Percentiles rank a stretch among this genome's conserved stretches.
Evolutionary conservation across 495 filamentous ascomycete genomes (phyloP).

Genomic region (Pseudoneurospora amorphoporcata): DNA sequence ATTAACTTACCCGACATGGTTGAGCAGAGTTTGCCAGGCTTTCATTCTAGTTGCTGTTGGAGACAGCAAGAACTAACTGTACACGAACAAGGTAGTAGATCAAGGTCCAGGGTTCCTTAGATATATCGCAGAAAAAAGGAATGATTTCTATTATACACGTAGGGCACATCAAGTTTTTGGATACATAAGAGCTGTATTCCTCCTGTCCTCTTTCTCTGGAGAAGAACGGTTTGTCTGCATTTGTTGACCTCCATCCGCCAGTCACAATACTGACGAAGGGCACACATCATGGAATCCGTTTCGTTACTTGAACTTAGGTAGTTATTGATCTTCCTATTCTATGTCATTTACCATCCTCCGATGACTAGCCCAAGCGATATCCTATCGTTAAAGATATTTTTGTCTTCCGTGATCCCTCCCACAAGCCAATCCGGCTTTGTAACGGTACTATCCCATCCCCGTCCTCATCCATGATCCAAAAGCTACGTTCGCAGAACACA

Average conservation of each 20-base stretch:
- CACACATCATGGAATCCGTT: neutral
- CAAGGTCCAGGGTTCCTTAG: neutral
- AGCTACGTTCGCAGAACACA: neutral
- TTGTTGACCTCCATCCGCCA: too few relatives aligned
- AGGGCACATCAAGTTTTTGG: neutral
- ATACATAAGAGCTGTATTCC: neutral
- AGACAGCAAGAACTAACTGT: neutral
- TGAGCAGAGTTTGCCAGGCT: neutral
- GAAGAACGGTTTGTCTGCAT: too few relatives aligned
- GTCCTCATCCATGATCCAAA: neutral
- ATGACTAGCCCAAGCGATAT: neutral
- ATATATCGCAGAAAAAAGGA: neutral
- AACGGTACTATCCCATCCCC: neutral
- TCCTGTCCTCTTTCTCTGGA: neutral
- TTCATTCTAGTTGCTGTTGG: neutral
- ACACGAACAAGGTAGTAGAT: neutral
- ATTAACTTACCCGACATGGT: neutral
- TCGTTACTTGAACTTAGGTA: neutral
- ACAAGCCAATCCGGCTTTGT: neutral
- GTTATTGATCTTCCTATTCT: neutral
- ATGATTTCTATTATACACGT: neutral
- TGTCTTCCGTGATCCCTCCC: neutral
- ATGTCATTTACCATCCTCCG: neutral
- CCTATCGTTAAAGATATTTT: neutral
- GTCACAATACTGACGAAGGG: too few relatives aligned